phyloP scores from a whole-genome alignment of 345 rosid species.

The Corchorus capsularis region DNA sequence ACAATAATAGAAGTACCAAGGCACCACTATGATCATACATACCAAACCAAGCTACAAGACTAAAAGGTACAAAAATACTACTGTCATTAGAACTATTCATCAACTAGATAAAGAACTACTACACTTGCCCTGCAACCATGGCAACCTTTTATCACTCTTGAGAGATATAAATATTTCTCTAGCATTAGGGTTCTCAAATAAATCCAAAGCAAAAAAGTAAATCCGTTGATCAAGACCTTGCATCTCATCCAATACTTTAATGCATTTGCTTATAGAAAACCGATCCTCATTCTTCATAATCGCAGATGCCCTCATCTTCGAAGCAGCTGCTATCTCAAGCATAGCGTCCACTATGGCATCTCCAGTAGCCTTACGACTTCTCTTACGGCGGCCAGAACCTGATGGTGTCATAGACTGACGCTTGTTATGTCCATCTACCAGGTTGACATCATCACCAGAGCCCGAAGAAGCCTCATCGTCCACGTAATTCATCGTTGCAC shows the following conservation, averaged over 20 bases:
- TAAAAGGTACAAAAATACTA: not conserved
- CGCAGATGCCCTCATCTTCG: slow-evolving; percentile 73
- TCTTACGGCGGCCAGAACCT: slow-evolving; percentile 56
- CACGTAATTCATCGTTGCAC: slow-evolving; percentile 40
- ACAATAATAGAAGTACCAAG: slow-evolving; percentile 27
- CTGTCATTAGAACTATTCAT: not conserved
- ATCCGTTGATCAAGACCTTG: slow-evolving; percentile 30
- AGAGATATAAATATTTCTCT: slow-evolving; percentile 73
- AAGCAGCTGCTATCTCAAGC: slow-evolving; percentile 89
- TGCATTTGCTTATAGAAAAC: slow-evolving; percentile 86
- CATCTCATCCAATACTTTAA: slow-evolving; percentile 57
- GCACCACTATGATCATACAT: slow-evolving; percentile 4
- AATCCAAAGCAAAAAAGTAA: slow-evolving; percentile 57
- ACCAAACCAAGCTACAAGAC: not conserved
- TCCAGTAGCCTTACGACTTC: slow-evolving; percentile 72
- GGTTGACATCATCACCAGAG: slow-evolving; percentile 57
- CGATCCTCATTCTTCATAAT: slow-evolving; percentile 65
- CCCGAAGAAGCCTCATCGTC: slow-evolving; percentile 62
- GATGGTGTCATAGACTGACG: slow-evolving; percentile 44
- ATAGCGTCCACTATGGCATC: slow-evolving; percentile 90
- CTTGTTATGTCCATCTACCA: slow-evolving; percentile 61
- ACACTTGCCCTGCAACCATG: slow-evolving; percentile 74
- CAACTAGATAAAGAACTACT: slow-evolving; percentile 41
- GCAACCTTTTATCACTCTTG: slow-evolving; percentile 69
- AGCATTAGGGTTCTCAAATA: slow-evolving; percentile 68